A percentile compares a stretch with the other conserved stretches of the same genome.
These are phyloP conservation scores for Saposhnikovia divaricata DNA, from an alignment of 129 eudicot genomes.

Conservation along the genomic window DNA sequence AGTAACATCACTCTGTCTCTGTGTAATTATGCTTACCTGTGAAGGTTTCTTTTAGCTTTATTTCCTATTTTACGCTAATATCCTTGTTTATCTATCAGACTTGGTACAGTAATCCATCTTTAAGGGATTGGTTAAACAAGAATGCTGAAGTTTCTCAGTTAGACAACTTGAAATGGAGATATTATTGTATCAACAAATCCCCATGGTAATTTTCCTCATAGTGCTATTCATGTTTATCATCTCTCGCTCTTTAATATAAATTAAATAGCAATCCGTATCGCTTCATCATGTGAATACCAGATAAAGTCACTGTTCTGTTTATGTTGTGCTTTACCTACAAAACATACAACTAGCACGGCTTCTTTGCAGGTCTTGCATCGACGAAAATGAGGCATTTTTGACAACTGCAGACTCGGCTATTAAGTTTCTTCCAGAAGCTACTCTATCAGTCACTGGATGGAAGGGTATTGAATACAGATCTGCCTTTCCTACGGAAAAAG, in stretches of 20 bases:
- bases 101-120: conserved; percentile 73
- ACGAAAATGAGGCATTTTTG: conserved; percentile 83
- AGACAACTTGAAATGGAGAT: conserved; percentile 73
- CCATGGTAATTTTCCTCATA: conserved; percentile 53
- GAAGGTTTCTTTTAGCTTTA: neutral
- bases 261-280: neutral
- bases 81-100: conserved; percentile 34
- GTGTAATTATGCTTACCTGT: neutral
- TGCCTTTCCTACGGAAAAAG: conserved; percentile 66
- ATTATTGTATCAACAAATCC: conserved; percentile 72
- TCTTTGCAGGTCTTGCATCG: conserved; percentile 73
- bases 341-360: neutral
- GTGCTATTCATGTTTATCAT: neutral
- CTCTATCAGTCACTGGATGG: conserved; percentile 66
- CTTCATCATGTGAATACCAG: neutral
- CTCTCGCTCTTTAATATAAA: neutral
- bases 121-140: conserved; percentile 72
- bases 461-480: conserved; percentile 75
- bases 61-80: neutral
- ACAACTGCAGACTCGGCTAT: conserved; percentile 85
- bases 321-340: neutral
- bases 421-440: conserved; percentile 52
- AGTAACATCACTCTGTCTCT: conserved; percentile 1
- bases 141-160: conserved; percentile 48
- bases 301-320: neutral